Evolutionary conservation across 768 basidiomycete genomes (phyloP).

Genomic region (Russula olivacea): DNA sequence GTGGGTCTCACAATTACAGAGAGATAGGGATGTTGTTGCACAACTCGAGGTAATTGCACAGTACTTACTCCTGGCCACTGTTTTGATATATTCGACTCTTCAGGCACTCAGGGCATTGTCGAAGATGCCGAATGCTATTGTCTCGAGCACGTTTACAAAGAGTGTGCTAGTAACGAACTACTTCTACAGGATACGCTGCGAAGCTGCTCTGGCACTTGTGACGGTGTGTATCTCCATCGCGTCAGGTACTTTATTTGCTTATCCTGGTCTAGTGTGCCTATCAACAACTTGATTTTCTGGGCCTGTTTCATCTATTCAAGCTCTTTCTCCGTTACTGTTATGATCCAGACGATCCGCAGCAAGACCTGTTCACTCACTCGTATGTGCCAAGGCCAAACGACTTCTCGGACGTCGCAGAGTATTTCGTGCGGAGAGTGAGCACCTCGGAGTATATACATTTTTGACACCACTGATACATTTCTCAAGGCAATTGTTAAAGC

Average conservation of each 20-base stretch:
- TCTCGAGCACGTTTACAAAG: constrained; percentile 88
- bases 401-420: constrained; percentile 85
- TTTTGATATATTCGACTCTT: constrained; percentile 13
- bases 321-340: constrained; percentile 88
- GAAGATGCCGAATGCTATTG: constrained; percentile 74
- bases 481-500: constrained; percentile 69
- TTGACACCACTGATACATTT: neutral
- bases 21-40: constrained; percentile 94
- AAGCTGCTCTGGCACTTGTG: constrained; percentile 82
- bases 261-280: constrained; percentile 64
- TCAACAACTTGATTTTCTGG: constrained; percentile 76
- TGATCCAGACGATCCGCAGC: constrained; percentile 73
- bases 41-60: constrained; percentile 72
- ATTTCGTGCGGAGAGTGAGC: constrained; percentile 88
- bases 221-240: constrained; percentile 46
- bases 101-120: constrained; percentile 89
- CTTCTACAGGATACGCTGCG: constrained; percentile 92
- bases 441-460: neutral
- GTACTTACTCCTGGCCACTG: constrained; percentile 10
- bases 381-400: constrained; percentile 96
- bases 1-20: constrained; percentile 95
- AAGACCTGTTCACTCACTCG: constrained; percentile 79
- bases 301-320: constrained; percentile 93
- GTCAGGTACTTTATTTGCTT: constrained; percentile 8
- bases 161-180: constrained; percentile 93